Evolutionary conservation across 2,329 filamentous ascomycete genomes (phyloP).

Genomic region (Xylaria sp.): DNA sequence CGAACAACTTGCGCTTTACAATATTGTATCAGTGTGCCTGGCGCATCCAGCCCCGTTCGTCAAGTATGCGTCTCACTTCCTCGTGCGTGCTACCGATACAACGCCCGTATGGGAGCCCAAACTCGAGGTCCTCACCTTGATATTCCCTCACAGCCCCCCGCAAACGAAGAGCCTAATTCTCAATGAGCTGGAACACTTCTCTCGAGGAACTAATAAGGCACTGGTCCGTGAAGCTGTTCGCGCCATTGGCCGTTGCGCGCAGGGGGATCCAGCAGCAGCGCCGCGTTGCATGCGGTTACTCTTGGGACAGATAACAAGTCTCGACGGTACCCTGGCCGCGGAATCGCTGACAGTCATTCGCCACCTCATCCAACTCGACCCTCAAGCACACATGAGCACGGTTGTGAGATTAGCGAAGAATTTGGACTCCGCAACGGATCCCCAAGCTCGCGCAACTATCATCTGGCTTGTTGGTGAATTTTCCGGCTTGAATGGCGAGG

Average conservation of each 20-base stretch:
- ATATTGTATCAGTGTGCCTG: constrained; percentile 93
- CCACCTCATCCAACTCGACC: constrained; percentile 93
- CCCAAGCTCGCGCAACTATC: constrained; percentile 91
- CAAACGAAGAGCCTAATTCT: constrained; percentile 87
- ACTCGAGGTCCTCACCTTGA: constrained; percentile 87
- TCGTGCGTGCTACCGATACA: constrained; percentile 82
- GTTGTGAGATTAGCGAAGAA: constrained; percentile 91
- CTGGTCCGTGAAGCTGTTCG: constrained; percentile 90
- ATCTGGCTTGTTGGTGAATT: constrained; percentile 98
- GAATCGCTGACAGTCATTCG: constrained; percentile 95
- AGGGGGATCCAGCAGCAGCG: constrained; percentile 76
- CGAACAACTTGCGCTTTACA: constrained; percentile 89
- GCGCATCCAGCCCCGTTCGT: constrained; percentile 82
- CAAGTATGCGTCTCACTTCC: constrained; percentile 87
- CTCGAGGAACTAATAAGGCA: constrained; percentile 75
- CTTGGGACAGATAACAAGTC: constrained; percentile 85
- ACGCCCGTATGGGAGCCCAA: constrained; percentile 90
- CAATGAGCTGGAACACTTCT: constrained; percentile 94
- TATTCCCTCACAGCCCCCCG: constrained; percentile 83
- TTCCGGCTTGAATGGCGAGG: constrained; percentile 78
- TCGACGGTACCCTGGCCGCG: constrained; percentile 88
- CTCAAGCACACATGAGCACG: constrained; percentile 81
- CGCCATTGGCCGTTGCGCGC: constrained; percentile 93
- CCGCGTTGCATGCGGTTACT: constrained; percentile 84
- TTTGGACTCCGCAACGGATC: constrained; percentile 86